phyloP scores from a whole-genome alignment of 2,329 filamentous ascomycete genomes.

The Paraphaeosphaeria minitans region DNA sequence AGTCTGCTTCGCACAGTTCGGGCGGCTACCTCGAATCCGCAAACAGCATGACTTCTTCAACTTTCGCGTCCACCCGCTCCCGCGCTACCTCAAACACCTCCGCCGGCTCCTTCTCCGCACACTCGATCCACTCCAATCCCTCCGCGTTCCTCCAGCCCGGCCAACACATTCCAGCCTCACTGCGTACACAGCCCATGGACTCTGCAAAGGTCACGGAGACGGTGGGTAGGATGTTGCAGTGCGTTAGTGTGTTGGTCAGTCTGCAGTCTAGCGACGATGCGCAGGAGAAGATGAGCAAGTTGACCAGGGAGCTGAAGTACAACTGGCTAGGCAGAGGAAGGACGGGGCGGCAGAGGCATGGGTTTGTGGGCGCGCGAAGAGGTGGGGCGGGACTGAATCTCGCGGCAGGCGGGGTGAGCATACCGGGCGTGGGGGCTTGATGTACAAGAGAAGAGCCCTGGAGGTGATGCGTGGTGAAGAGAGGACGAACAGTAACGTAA shows the following conservation, averaged over 20 bases:
- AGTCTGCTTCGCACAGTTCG: constrained; percentile 70
- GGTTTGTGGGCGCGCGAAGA: constrained; percentile 75
- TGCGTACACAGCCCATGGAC: constrained; percentile 45
- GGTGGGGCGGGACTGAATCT: constrained; percentile 23
- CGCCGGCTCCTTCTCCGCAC: constrained; percentile 53
- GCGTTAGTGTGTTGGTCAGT: constrained; percentile 85
- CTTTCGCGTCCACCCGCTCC: constrained; percentile 62
- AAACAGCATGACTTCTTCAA: constrained; percentile 57
- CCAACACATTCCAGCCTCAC: constrained; percentile 24
- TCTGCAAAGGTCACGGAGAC: constrained; percentile 88
- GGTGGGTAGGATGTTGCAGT: constrained; percentile 94
- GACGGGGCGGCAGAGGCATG: constrained; percentile 85
- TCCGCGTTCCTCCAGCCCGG: constrained; percentile 25
- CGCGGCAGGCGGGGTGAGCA: constrained; percentile 1
- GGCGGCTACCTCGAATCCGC: constrained; percentile 76
- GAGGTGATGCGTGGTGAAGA: not conserved
- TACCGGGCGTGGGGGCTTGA: constrained; percentile 7
- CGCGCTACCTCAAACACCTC: constrained; percentile 85
- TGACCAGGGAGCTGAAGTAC: constrained; percentile 87
- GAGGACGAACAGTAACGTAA: not conserved
- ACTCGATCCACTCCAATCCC: constrained; percentile 44
- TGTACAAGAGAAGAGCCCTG: not conserved
- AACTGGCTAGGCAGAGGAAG: constrained; percentile 94
- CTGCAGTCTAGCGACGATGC: constrained; percentile 74
- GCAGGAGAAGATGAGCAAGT: constrained; percentile 78